phyloP scores from a whole-genome alignment of 352 stramenopile genomes.

The Pythium folliculosum region DNA sequence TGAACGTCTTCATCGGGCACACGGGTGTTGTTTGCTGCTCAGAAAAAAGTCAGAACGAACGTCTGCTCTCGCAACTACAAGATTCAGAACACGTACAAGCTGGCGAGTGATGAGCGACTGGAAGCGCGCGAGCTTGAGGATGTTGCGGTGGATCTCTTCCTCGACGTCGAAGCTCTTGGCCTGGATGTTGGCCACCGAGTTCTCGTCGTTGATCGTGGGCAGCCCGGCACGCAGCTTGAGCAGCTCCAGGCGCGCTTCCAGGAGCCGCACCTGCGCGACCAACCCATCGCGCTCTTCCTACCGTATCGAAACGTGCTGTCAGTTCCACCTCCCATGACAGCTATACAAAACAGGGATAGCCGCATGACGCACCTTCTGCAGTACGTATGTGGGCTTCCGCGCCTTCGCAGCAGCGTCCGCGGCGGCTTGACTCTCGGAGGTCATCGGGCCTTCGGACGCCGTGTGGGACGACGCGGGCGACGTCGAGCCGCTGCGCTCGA shows the following conservation, averaged over 20 bases:
- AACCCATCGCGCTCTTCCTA: slow-evolving; percentile 18
- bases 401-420: not conserved
- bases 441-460: not conserved
- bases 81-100: slow-evolving; percentile 4
- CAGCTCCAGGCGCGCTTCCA: slow-evolving; percentile 18
- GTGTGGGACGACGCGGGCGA: slow-evolving; percentile 6
- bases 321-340: not conserved
- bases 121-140: slow-evolving; percentile 9
- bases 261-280: slow-evolving; percentile 2
- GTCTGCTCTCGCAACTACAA: not conserved
- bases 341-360: not conserved
- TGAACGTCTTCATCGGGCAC: slow-evolving; percentile 19
- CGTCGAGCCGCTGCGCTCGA: not conserved
- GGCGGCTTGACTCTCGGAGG: not conserved
- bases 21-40: not conserved
- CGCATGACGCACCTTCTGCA: slow-evolving; percentile 1
- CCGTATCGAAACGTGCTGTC: not conserved
- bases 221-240: slow-evolving; percentile 22
- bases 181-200: slow-evolving; percentile 7
- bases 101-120: slow-evolving; percentile 17
- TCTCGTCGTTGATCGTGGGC: slow-evolving; percentile 16
- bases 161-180: slow-evolving; percentile 13
- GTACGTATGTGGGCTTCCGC: slow-evolving; percentile 12
- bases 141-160: slow-evolving; percentile 25
- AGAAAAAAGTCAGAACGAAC: not conserved